Conservation (phyloP, 305 asterid genomes). For the Withania somnifera region DNA sequence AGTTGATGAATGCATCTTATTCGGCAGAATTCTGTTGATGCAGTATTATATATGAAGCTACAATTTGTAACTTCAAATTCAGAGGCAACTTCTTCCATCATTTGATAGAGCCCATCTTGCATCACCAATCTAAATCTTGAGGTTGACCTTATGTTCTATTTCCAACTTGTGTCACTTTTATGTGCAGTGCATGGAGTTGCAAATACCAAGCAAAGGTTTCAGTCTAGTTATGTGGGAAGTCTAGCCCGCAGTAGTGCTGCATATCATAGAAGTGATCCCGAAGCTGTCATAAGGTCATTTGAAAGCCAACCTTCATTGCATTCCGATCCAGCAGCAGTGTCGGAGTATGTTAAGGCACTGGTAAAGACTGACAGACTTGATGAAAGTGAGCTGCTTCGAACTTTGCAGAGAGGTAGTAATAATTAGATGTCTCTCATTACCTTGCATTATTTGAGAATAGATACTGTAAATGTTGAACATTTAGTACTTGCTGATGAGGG, state of each 20-base stretch:
- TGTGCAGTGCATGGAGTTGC: slow-evolving; percentile 28
- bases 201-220: slow-evolving; percentile 25
- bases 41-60: neutral
- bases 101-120: neutral
- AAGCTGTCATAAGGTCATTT: slow-evolving; percentile 68
- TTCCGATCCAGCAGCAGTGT: slow-evolving; percentile 63
- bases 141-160: neutral
- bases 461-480: neutral
- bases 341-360: slow-evolving; percentile 84
- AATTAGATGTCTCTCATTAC: slow-evolving; percentile 3
- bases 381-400: slow-evolving; percentile 68
- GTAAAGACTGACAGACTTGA: slow-evolving; percentile 80
- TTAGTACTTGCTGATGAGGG: neutral
- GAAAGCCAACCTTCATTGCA: slow-evolving; percentile 70
- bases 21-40: neutral
- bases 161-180: neutral
- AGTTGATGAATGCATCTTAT: neutral
- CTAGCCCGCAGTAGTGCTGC: slow-evolving; percentile 58
- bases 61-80: neutral
- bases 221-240: slow-evolving; percentile 60
- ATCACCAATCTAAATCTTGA: neutral
- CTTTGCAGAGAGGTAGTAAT: slow-evolving; percentile 58
- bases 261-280: slow-evolving; percentile 71
- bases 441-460: neutral
- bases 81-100: neutral